Conservation (phyloP, 2,329 filamentous ascomycete species). For the Colletotrichum graminicola region DNA sequence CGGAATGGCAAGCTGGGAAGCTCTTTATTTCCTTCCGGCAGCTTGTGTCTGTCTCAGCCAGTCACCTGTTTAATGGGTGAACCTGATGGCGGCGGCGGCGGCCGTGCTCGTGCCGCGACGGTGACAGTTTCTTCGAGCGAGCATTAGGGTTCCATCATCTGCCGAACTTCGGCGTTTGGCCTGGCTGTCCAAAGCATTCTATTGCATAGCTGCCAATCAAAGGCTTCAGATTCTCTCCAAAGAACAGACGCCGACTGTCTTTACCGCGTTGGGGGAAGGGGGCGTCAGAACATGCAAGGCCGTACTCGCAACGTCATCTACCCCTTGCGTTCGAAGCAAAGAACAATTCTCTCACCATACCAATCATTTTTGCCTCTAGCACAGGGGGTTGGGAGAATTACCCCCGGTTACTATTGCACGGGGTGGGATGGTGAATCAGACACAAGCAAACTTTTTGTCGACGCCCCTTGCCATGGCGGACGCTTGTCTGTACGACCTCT, state of each 20-base stretch:
- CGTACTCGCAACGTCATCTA: not conserved
- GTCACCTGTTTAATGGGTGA: not conserved
- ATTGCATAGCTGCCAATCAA: constrained; percentile 1
- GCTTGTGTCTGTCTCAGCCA: constrained; percentile 31
- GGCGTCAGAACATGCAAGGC: not conserved
- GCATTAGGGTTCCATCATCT: constrained; percentile 20
- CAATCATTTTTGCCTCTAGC: not conserved
- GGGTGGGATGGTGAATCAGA: not conserved
- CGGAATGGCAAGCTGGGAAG: not conserved
- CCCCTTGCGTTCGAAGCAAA: not conserved
- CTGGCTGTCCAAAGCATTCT: not conserved
- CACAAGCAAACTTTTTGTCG: not conserved
- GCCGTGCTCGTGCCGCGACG: constrained; percentile 1
- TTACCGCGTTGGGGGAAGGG: not conserved
- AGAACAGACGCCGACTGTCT: not conserved
- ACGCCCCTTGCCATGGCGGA: not conserved
- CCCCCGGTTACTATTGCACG: not conserved
- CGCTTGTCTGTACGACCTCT: not conserved
- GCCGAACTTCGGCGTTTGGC: constrained; percentile 4
- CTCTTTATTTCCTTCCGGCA: constrained; percentile 14
- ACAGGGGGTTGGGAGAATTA: not conserved
- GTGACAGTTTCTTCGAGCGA: constrained; percentile 7
- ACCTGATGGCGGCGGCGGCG: constrained; percentile 2
- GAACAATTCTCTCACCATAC: not conserved
- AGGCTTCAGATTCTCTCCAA: not conserved